Evolutionary conservation across 2,329 filamentous ascomycete species (phyloP).

Genomic region (Penicillium paneum): DNA sequence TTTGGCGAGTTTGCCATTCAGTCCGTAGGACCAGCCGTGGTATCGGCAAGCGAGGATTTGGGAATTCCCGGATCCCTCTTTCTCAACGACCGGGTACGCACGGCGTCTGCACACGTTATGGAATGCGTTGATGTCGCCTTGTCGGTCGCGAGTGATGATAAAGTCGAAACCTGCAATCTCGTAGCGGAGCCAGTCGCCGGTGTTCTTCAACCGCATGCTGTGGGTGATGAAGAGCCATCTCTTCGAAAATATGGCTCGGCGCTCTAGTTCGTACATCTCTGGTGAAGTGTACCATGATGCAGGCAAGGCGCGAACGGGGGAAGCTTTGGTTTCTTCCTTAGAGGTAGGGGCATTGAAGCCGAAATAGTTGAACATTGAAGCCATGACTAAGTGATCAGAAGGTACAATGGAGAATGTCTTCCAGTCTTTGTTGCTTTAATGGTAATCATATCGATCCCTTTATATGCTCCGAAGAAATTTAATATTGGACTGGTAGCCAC

Average conservation of each 20-base stretch:
- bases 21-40: constrained; percentile 25
- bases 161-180: constrained; percentile 23
- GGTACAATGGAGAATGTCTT: neutral
- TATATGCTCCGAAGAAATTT: neutral
- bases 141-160: constrained; percentile 21
- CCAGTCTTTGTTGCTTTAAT: neutral
- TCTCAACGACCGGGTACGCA: constrained; percentile 23
- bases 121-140: constrained; percentile 21
- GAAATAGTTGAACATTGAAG: constrained; percentile 22
- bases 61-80: constrained; percentile 20
- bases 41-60: constrained; percentile 23
- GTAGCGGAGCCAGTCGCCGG: constrained; percentile 23
- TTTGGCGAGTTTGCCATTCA: constrained; percentile 26
- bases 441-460: neutral
- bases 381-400: constrained; percentile 7
- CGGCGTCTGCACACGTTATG: constrained; percentile 25
- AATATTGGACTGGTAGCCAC: neutral
- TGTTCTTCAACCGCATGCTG: constrained; percentile 20
- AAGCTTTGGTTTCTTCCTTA: constrained; percentile 11
- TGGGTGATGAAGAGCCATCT: constrained; percentile 25
- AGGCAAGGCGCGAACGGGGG: constrained; percentile 18
- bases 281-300: constrained; percentile 24
- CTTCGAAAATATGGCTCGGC: constrained; percentile 22
- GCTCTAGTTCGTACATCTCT: constrained; percentile 25
- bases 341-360: constrained; percentile 16